These are phyloP conservation scores for Neopestalotiopsis sp. DNA, from an alignment of 2,329 filamentous ascomycete species.

Conservation along the genomic window DNA sequence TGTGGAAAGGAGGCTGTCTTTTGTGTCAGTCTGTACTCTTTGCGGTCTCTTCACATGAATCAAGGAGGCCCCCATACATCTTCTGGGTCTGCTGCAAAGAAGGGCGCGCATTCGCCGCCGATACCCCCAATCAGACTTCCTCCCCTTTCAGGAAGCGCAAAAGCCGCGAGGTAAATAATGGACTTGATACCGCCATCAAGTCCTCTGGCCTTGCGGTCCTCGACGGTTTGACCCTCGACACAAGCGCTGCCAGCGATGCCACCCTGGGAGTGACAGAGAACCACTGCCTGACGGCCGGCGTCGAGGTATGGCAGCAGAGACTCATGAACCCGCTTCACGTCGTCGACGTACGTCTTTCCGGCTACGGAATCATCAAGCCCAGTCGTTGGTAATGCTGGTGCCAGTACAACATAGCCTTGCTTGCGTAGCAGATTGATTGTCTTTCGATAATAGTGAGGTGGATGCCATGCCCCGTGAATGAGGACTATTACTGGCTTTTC, in stretches of 20 bases:
- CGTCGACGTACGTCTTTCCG: conserved; percentile 31
- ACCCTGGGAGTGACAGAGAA: conserved; percentile 34
- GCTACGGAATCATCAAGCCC: conserved; percentile 27
- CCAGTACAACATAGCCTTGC: conserved; percentile 24
- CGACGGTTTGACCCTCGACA: conserved; percentile 30
- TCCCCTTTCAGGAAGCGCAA: conserved; percentile 29
- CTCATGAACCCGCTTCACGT: conserved; percentile 26
- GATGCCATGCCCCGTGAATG: conserved; percentile 28
- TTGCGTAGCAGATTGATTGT: conserved; percentile 27
- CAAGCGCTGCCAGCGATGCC: conserved; percentile 35
- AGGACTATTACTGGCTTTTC: conserved; percentile 27
- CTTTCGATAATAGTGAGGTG: conserved; percentile 26
- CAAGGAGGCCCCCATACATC: not conserved
- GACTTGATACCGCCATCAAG: conserved; percentile 34
- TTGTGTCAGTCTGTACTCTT: not conserved
- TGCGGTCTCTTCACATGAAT: not conserved
- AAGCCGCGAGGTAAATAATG: conserved; percentile 33
- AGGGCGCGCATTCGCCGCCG: conserved; percentile 17
- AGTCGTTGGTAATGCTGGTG: conserved; percentile 22
- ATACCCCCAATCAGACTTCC: conserved; percentile 22
- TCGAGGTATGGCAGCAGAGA: conserved; percentile 26
- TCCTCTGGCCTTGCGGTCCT: conserved; percentile 30
- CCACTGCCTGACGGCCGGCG: conserved; percentile 27
- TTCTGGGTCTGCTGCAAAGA: not conserved
- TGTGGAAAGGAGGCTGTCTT: not conserved